Conservation (phyloP, 164 flowering plant species). For the Houttuynia cordata region DNA sequence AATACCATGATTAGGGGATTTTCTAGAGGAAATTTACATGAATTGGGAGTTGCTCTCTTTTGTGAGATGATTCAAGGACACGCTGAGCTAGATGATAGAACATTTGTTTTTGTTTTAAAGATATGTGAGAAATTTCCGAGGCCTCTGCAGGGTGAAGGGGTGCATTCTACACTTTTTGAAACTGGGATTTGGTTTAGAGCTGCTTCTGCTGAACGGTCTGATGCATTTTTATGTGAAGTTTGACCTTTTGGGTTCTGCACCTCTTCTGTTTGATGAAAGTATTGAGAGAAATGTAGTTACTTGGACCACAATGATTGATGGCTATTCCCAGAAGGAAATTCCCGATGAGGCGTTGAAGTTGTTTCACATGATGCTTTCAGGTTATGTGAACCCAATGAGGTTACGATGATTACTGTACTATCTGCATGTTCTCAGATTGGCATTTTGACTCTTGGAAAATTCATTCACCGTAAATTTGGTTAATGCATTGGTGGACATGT, state of each 20-base stretch:
- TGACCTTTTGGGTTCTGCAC: slow-evolving; percentile 26
- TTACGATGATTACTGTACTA: slow-evolving; percentile 52
- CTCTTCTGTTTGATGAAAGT: slow-evolving; percentile 31
- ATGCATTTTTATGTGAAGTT: slow-evolving; percentile 34
- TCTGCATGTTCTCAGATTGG: slow-evolving; percentile 50
- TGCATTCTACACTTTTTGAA: slow-evolving; percentile 35
- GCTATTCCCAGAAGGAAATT: slow-evolving; percentile 23
- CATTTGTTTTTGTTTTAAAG: slow-evolving; percentile 47
- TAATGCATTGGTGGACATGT: slow-evolving; percentile 65
- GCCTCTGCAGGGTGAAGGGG: slow-evolving; percentile 20
- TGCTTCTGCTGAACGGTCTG: slow-evolving; percentile 43
- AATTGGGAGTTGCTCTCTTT: slow-evolving; percentile 26
- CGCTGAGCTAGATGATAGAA: slow-evolving; percentile 39
- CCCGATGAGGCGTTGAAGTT: slow-evolving; percentile 34
- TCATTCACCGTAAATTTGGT: slow-evolving; percentile 35
- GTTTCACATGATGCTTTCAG: slow-evolving; percentile 29
- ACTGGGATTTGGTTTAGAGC: slow-evolving; percentile 30
- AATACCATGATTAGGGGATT: slow-evolving; percentile 48
- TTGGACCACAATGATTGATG: slow-evolving; percentile 56
- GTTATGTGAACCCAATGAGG: slow-evolving; percentile 44
- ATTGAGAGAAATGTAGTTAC: slow-evolving; percentile 43
- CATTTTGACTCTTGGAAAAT: slow-evolving; percentile 28
- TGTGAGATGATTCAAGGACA: slow-evolving; percentile 29
- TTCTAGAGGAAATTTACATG: slow-evolving; percentile 12
- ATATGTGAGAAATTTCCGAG: slow-evolving; percentile 24